Evolutionary conservation across 148 eudicot genomes (phyloP).

Genomic region (Rhododendron ferrugineum): DNA sequence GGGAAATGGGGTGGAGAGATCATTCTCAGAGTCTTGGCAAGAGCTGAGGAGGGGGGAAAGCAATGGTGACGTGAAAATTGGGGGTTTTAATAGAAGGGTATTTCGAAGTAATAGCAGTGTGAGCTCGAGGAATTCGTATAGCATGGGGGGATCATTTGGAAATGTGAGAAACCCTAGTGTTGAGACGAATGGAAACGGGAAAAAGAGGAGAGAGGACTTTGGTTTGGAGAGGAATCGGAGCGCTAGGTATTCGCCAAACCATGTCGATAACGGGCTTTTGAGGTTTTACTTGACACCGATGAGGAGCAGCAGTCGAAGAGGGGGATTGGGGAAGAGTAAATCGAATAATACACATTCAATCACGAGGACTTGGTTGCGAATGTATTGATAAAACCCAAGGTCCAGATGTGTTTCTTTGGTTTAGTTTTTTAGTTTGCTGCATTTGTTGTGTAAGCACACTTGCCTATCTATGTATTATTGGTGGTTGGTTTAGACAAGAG

Average conservation of each 20-base stretch:
- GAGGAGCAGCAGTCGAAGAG: slow-evolving; percentile 64
- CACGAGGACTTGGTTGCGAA: slow-evolving; percentile 42
- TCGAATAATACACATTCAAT: slow-evolving; percentile 37
- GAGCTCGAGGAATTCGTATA: slow-evolving; percentile 66
- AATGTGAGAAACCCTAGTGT: slow-evolving; percentile 40
- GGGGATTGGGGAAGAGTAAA: slow-evolving; percentile 29
- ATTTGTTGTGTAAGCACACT: slow-evolving; percentile 33
- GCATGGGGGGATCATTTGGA: slow-evolving; percentile 41
- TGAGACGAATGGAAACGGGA: slow-evolving; percentile 37
- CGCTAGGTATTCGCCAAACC: slow-evolving; percentile 52
- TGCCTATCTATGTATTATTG: slow-evolving; percentile 12
- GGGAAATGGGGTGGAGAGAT: slow-evolving; percentile 73
- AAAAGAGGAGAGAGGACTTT: slow-evolving; percentile 33
- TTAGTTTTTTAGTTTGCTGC: slow-evolving; percentile 25
- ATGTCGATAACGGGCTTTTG: slow-evolving; percentile 60
- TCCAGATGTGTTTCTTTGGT: slow-evolving; percentile 30
- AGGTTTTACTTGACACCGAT: slow-evolving; percentile 70
- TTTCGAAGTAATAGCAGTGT: slow-evolving; percentile 85
- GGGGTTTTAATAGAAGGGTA: slow-evolving; percentile 34
- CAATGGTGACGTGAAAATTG: slow-evolving; percentile 40
- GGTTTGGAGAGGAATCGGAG: slow-evolving; percentile 47
- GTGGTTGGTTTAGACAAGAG: slow-evolving; percentile 25
- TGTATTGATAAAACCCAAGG: slow-evolving; percentile 43
- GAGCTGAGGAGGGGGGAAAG: slow-evolving; percentile 51
- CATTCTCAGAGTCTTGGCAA: slow-evolving; percentile 74